phyloP scores from a whole-genome alignment of 768 basidiomycete genomes.

The Lactifluus piperatus region DNA sequence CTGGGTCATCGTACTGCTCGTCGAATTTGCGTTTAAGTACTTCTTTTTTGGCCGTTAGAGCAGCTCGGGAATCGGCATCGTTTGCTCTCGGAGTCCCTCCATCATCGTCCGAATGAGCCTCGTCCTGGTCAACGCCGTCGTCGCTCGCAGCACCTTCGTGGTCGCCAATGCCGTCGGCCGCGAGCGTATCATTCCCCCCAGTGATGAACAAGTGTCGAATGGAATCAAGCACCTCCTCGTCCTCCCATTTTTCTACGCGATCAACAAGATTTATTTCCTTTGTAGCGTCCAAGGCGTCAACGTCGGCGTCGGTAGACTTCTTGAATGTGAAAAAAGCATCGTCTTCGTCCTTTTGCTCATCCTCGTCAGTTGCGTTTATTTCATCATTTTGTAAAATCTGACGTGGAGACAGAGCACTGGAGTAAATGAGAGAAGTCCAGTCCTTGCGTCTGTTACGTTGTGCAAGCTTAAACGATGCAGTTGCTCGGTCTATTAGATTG shows the following conservation, averaged over 20 bases:
- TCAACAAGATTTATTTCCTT: conserved; percentile 50
- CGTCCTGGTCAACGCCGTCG: conserved; percentile 35
- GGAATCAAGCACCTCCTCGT: conserved; percentile 77
- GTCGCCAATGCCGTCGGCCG: conserved; percentile 18
- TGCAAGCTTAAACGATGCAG: conserved; percentile 35
- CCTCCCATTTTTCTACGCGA: conserved; percentile 66
- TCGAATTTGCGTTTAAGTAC: conserved; percentile 92
- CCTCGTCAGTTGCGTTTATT: conserved; percentile 9
- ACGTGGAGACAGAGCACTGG: conserved; percentile 53
- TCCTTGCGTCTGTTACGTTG: conserved; percentile 44
- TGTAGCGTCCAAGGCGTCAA: conserved; percentile 58
- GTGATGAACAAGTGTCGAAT: conserved; percentile 89
- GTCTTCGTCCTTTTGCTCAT: conserved; percentile 40
- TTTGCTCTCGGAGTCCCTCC: conserved; percentile 7
- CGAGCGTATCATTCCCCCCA: conserved; percentile 38
- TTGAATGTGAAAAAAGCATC: conserved; percentile 66
- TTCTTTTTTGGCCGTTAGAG: conserved; percentile 81
- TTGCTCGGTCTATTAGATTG: conserved; percentile 47
- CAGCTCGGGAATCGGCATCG: conserved; percentile 34
- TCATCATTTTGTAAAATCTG: conserved; percentile 48
- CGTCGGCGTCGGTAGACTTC: conserved; percentile 25
- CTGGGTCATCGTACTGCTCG: conserved; percentile 90
- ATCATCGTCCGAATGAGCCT: conserved; percentile 28
- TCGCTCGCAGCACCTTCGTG: conserved; percentile 29
- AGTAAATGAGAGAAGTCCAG: conserved; percentile 84